Conservation (phyloP, 2,329 filamentous ascomycete species). For the Fusarium falciforme region DNA sequence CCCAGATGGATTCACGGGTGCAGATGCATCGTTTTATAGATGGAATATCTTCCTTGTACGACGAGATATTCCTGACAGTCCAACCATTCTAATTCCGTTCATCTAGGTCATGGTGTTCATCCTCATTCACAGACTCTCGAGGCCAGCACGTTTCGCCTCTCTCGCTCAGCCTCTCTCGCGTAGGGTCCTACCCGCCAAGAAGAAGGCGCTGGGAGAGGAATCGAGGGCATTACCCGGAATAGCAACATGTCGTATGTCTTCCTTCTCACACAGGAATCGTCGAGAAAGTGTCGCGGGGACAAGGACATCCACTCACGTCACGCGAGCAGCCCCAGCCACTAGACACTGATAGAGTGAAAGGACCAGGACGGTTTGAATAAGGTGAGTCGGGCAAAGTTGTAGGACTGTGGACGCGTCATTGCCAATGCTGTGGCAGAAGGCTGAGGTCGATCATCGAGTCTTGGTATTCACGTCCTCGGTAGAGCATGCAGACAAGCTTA, state of each 20-base stretch:
- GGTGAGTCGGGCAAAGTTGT: neutral
- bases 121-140: neutral
- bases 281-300: neutral
- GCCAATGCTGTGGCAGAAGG: neutral
- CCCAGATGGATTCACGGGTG: neutral
- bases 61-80: neutral
- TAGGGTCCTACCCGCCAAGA: slow-evolving; percentile 2
- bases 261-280: neutral
- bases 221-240: slow-evolving; percentile 21
- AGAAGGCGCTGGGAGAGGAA: neutral
- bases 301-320: slow-evolving; percentile 10
- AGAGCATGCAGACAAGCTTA: neutral
- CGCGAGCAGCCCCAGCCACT: slow-evolving; percentile 17
- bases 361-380: neutral
- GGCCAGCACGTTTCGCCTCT: neutral
- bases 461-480: neutral
- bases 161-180: slow-evolving; percentile 28
- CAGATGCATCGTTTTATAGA: slow-evolving; percentile 21
- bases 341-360: neutral
- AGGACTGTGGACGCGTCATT: slow-evolving; percentile 22
- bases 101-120: neutral
- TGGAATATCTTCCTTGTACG: neutral
- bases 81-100: neutral
- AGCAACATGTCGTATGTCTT: slow-evolving; percentile 38
- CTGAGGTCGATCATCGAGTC: neutral